Evolutionary conservation across 768 basidiomycete species (phyloP).

Genomic region (Hypholoma fasciculare): DNA sequence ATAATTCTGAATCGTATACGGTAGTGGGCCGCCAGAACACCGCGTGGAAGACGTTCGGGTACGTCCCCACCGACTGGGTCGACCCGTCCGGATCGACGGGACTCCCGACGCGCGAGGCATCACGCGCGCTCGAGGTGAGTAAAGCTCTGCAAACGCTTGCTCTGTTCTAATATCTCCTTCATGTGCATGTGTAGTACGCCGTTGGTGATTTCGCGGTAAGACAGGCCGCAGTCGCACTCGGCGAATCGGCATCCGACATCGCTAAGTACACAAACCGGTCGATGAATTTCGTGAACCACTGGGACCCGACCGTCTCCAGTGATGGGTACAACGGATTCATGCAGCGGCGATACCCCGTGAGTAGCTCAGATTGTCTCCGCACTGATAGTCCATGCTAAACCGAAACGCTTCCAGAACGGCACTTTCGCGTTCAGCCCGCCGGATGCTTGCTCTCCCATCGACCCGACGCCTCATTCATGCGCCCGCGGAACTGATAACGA

Average conservation of each 20-base stretch:
- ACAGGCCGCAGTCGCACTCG: conserved; percentile 43
- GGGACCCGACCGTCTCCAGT: conserved; percentile 42
- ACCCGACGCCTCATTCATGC: conserved; percentile 46
- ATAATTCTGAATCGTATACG: not conserved
- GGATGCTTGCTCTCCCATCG: conserved; percentile 49
- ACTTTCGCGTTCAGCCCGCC: conserved; percentile 51
- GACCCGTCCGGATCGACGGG: conserved; percentile 49
- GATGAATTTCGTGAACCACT: conserved; percentile 53
- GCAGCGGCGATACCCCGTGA: conserved; percentile 42
- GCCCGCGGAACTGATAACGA: conserved; percentile 49
- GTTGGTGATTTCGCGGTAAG: conserved; percentile 53
- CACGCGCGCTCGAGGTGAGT: conserved; percentile 44
- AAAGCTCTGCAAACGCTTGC: not conserved
- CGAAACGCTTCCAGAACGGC: conserved; percentile 36
- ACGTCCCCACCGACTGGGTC: conserved; percentile 48
- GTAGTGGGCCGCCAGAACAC: conserved; percentile 51
- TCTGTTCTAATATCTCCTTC: not conserved
- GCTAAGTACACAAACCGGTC: conserved; percentile 47
- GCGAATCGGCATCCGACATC: conserved; percentile 37
- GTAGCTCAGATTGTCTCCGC: conserved; percentile 9
- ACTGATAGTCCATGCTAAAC: not conserved
- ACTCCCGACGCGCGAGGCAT: conserved; percentile 49
- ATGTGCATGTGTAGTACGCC: conserved; percentile 34
- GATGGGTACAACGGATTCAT: conserved; percentile 51
- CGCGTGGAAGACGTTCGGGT: conserved; percentile 50